These are phyloP conservation scores for Talaromyces piceae DNA, from an alignment of 2,329 filamentous ascomycete species.

Conservation along the genomic window DNA sequence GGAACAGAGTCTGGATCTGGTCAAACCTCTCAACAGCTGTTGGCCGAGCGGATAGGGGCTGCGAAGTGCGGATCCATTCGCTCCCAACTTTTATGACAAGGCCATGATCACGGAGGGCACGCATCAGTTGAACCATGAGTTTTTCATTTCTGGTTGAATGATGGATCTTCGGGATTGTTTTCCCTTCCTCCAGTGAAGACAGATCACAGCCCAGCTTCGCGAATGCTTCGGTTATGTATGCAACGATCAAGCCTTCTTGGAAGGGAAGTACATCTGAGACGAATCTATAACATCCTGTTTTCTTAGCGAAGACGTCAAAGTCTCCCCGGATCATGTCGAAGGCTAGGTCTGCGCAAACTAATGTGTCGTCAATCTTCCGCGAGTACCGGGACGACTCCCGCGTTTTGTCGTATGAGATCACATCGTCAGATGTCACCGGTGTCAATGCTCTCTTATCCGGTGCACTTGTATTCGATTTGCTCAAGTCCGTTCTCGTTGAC, in stretches of 20 bases:
- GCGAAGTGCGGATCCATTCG: not conserved
- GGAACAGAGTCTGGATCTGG: not conserved
- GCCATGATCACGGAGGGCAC: not conserved
- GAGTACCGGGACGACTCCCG: too few relatives aligned
- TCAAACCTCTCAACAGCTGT: not conserved
- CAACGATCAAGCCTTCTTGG: conserved; percentile 13
- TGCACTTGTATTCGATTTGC: too few relatives aligned
- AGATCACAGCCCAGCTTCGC: conserved; percentile 21
- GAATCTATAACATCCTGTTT: not conserved
- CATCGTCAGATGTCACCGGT: too few relatives aligned
- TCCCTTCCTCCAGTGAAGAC: conserved; percentile 14
- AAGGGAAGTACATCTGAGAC: conserved; percentile 12
- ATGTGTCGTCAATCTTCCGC: not conserved
- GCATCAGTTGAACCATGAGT: conserved; percentile 4
- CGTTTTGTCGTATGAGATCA: too few relatives aligned
- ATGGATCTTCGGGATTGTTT: conserved; percentile 14
- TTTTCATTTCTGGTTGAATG: conserved; percentile 14
- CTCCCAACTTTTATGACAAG: not conserved
- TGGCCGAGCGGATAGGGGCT: not conserved
- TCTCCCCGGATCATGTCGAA: conserved; percentile 18
- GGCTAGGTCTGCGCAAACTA: conserved; percentile 4
- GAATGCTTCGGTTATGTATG: conserved; percentile 22
- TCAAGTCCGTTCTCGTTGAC: too few relatives aligned
- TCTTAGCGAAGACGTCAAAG: conserved; percentile 17
- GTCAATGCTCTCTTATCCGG: not conserved